A percentile compares a stretch with the other conserved stretches of the same genome.
Evolutionary conservation across 176 grass and related monocot genomes (phyloP).

Genomic region (Lolium perenne): DNA sequence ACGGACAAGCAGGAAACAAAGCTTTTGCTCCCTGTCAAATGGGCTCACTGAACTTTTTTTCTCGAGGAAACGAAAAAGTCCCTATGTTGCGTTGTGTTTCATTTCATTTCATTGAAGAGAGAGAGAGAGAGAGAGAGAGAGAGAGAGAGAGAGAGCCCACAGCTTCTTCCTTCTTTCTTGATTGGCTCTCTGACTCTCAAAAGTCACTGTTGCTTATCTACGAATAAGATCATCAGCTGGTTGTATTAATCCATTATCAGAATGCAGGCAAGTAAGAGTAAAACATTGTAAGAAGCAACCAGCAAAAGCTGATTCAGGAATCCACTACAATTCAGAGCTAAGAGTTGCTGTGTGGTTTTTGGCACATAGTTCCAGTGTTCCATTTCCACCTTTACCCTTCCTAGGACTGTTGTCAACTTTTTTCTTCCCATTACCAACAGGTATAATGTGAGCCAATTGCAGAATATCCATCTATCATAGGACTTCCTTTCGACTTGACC

Average conservation of each 20-base stretch:
- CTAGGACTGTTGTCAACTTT: conserved; percentile 18
- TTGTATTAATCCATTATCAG: not conserved
- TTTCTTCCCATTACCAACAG: not conserved
- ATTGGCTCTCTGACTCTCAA: not conserved
- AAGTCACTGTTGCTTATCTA: not conserved
- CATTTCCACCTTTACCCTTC: conserved; percentile 26
- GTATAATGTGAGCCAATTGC: conserved; percentile 21
- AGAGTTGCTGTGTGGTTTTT: conserved; percentile 6
- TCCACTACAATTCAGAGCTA: conserved; percentile 29
- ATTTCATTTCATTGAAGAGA: too few relatives aligned
- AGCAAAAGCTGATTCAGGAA: conserved; percentile 46
- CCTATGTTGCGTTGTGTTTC: too few relatives aligned
- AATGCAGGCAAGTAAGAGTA: conserved; percentile 21
- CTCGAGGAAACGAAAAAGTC: too few relatives aligned
- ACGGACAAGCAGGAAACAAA: not conserved
- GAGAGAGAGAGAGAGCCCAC: not conserved
- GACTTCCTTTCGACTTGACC: not conserved
- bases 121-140: too few relatives aligned
- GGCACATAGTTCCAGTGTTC: conserved; percentile 3
- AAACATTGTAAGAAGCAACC: conserved; percentile 9
- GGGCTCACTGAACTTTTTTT: not conserved
- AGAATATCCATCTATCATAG: conserved; percentile 38
- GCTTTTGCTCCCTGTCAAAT: not conserved
- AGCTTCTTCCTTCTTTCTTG: too few relatives aligned
- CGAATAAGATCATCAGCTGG: not conserved